Evolutionary conservation across 2,329 filamentous ascomycete genomes (phyloP), one percentile per base, ranked within the genome.

Genomic region (Pseudopithomyces maydicus): DNA sequence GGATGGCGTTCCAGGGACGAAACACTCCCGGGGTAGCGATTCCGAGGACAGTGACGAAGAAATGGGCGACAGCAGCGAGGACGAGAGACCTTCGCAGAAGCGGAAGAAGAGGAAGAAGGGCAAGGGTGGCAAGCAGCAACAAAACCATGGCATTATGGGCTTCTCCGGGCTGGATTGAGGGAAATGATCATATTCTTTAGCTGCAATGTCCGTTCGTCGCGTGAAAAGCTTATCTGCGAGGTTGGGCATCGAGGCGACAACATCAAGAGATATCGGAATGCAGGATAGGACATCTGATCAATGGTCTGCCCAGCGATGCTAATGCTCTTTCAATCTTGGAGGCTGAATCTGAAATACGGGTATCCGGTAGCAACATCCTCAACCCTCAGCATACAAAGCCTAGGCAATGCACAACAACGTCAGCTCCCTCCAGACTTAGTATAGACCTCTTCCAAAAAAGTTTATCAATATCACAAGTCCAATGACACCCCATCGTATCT

Each of bases 41-140:
- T 79, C 80, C 32, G 80, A 82, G 6, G 77, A 80, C 20, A 73
- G 70, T 12, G 79, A 80, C 10, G 78, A 79, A 3, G 77, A 77
- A 3, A 56, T 58, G 51, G 66, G 72, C 14, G 70, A 74, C 10
- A 76, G 78, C 23, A 81, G 78, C 45, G 79, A 80, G n/a, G 79
- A 81, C 1, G 81, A 80, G 29, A 69, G 71, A 54, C 69, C 65
- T n/a, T 67, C 64, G 46, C 70, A 71, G 56, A 79, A 78, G 68
- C 73, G 66, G 70, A 80, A 63, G 73, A 82, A 71, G 77, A 78
- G 61, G 68, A 80, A 71, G 74, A 74, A 63, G 58, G 67, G 66
- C 55, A 75, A 75, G 60, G 71, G 45, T 17, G 45, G 72, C 47
- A 73, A 73, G 55, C 67, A 74, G 51, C 67, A 67, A 19, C 63